A percentile compares a stretch with the other conserved stretches of the same genome.
Evolutionary conservation across 768 basidiomycete genomes (phyloP).

Genomic region (Suillus occidentalis): DNA sequence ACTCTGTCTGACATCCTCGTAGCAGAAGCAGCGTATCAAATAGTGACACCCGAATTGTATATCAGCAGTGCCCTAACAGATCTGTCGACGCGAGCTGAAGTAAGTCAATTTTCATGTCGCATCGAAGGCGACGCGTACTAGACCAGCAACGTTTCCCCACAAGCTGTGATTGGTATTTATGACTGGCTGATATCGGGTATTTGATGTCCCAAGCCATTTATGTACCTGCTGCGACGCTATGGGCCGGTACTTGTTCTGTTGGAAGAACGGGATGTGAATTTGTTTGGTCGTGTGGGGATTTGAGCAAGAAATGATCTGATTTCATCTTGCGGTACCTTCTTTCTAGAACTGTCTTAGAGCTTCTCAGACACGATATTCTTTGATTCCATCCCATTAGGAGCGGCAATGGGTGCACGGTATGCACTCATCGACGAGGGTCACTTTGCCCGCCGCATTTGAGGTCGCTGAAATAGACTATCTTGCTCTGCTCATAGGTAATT

Average conservation of each 20-base stretch:
- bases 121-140: no score
- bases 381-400: neutral
- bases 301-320: neutral
- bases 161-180: no score
- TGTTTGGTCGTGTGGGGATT: neutral
- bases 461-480: slow-evolving; percentile 80
- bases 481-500: slow-evolving; percentile 82
- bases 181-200: no score
- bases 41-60: neutral
- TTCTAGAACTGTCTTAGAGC: neutral
- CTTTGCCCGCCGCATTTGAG: slow-evolving; percentile 83
- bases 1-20: neutral
- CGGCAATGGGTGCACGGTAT: slow-evolving; percentile 71
- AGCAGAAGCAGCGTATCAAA: no score
- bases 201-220: no score
- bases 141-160: no score
- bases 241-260: no score
- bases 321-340: neutral
- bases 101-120: no score
- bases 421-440: slow-evolving; percentile 76
- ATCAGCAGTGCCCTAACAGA: neutral
- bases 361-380: neutral
- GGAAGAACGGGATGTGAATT: neutral
- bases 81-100: no score
- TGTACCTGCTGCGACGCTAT: no score